Percentiles rank a stretch among this genome's conserved stretches.
phyloP scores from a whole-genome alignment of 129 eudicot genomes.

The Smallanthus sonchifolius region DNA sequence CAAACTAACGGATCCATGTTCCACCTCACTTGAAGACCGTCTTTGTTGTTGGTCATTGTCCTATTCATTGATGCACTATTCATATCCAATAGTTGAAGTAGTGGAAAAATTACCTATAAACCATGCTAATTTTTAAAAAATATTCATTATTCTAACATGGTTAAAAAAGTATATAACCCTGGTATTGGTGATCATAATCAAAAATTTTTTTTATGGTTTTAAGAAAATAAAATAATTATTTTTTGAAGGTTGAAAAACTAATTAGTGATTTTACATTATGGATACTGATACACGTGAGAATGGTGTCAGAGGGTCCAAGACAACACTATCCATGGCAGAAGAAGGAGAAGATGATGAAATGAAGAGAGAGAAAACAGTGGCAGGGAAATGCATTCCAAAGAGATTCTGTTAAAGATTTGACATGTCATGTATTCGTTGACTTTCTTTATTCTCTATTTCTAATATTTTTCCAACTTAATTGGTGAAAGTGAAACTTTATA shows the following conservation, averaged over 20 bases:
- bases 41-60: too few species aligned
- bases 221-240: not conserved
- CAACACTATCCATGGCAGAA: conserved; percentile 23
- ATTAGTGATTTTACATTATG: not conserved
- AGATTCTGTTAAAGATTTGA: conserved; percentile 38
- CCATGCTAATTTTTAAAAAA: too few species aligned
- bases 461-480: not conserved
- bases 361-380: conserved; percentile 46
- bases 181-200: too few species aligned
- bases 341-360: conserved; percentile 36
- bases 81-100: too few species aligned
- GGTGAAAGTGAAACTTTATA: not conserved
- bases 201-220: not conserved
- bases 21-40: too few species aligned
- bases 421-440: not conserved
- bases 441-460: not conserved
- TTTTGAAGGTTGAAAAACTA: not conserved
- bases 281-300: not conserved
- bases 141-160: too few species aligned
- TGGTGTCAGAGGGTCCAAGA: conserved; percentile 42
- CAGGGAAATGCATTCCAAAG: conserved; percentile 64
- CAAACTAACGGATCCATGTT: too few species aligned
- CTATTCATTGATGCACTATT: too few species aligned
- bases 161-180: too few species aligned
- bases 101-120: too few species aligned